Base-by-base conservation (phyloP, 106 monocot genomes). In the Acorus calamus region DNA sequence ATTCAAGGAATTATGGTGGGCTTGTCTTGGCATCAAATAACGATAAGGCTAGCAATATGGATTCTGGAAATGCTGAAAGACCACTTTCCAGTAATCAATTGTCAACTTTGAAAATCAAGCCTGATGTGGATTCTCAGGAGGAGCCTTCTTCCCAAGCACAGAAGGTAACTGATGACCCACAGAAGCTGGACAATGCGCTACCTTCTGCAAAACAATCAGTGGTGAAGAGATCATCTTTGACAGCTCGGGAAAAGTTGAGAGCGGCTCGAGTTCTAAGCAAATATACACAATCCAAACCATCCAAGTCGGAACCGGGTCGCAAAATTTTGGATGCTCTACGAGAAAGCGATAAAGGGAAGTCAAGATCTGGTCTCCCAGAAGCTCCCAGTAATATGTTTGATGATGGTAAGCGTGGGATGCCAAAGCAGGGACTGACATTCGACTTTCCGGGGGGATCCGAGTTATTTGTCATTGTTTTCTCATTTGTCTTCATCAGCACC, bases 351-450 rank as follows among this genome's bases (percentile, higher is more conserved):
- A 59, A 72, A 60, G 71, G 83, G 43, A 80, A 84, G 77, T 77
- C 55, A 61, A 65, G 75, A 44, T 74, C 88, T 4, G 78, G 89
- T 49, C 85, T 93, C 11, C 92, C 93, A 42, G 89, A 93, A 62
- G 93, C 93, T 14, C 93, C 93, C 0, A 52, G 70, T 9, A 86
- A 83, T 57, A 55, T 93, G 57, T 77, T 89, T 43, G 89, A 93
- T 64, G 93, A 93, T 53, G 81, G 83, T 63, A 83, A 86, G 61
- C 66, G 89, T 3, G 89, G 89, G 55, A 53, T 86, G 69, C 78
- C 80, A 5, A 67, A 83, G 64, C 59, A 63, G 10, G 79, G 83
- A n/a, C 69, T 73, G 68, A 86, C 73, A 9, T 86, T 93, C 13
- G 67, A 80, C 41, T 63, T 82, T 5, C 83, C 85, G 2, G 79